Conservation (phyloP, 2,329 filamentous ascomycete genomes). For the Tolypocladium ovalisporum region DNA sequence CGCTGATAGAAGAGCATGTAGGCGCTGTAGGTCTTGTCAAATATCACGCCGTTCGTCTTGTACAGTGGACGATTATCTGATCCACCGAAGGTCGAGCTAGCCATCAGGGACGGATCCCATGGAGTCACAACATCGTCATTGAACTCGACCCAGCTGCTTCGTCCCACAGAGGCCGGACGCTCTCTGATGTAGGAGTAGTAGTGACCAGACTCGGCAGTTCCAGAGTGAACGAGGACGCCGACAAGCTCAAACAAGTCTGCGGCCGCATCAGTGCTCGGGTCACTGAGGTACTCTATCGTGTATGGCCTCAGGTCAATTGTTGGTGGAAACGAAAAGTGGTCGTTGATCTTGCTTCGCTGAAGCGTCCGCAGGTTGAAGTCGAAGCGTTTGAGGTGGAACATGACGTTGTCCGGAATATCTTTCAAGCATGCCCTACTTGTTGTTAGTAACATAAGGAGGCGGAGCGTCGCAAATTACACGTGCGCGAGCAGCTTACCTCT, state of each 20-base stretch:
- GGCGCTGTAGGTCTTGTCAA: slow-evolving; percentile 70
- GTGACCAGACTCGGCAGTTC: slow-evolving; percentile 86
- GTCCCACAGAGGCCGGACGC: slow-evolving; percentile 43
- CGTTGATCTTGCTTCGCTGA: slow-evolving; percentile 86
- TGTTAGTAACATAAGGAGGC: slow-evolving; percentile 5
- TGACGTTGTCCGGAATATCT: slow-evolving; percentile 84
- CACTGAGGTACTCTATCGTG: slow-evolving; percentile 72
- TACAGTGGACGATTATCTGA: slow-evolving; percentile 40
- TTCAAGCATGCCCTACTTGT: slow-evolving; percentile 68
- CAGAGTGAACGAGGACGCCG: slow-evolving; percentile 88
- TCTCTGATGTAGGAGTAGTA: slow-evolving; percentile 95
- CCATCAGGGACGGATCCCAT: slow-evolving; percentile 67
- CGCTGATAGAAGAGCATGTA: slow-evolving; percentile 99
- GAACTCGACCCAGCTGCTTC: slow-evolving; percentile 72
- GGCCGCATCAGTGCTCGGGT: slow-evolving; percentile 40
- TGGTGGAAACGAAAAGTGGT: slow-evolving; percentile 79
- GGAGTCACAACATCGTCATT: slow-evolving; percentile 76
- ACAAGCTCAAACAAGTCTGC: slow-evolving; percentile 85
- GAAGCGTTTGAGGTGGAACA: slow-evolving; percentile 88
- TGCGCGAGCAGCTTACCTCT: slow-evolving; percentile 42
- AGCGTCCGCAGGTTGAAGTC: slow-evolving; percentile 70
- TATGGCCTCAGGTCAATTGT: slow-evolving; percentile 82
- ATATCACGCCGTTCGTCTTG: slow-evolving; percentile 33
- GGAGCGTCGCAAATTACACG: not conserved
- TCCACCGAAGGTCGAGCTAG: slow-evolving; percentile 72